Evolutionary conservation across 768 basidiomycete species (phyloP).

Genomic region (Lactarius pseudohatsudake): DNA sequence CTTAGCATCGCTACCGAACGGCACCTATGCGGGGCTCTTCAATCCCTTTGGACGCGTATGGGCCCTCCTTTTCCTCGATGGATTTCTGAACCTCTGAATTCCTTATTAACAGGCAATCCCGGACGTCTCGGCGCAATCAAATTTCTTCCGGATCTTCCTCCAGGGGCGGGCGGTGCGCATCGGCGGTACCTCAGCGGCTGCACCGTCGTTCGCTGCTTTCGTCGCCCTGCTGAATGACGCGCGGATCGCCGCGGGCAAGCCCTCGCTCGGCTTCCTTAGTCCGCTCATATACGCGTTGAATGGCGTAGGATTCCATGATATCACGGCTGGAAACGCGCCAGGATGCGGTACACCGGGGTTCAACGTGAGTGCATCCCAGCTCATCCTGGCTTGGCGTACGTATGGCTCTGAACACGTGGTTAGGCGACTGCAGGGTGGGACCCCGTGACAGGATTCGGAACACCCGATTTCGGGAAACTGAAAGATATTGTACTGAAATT

Average conservation of each 20-base stretch:
- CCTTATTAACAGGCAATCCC: conserved; percentile 46
- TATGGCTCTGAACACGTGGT: background rate
- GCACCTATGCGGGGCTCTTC: conserved; percentile 54
- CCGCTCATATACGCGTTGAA: conserved; percentile 55
- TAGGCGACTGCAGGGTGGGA: conserved; percentile 61
- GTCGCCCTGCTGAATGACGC: conserved; percentile 51
- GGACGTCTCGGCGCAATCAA: conserved; percentile 58
- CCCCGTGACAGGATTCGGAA: conserved; percentile 55
- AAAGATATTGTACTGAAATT: conserved; percentile 37
- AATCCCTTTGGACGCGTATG: conserved; percentile 54
- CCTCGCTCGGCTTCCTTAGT: conserved; percentile 65
- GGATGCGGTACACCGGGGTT: conserved; percentile 67
- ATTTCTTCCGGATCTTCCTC: conserved; percentile 46
- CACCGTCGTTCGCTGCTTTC: conserved; percentile 59
- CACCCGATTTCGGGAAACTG: conserved; percentile 51
- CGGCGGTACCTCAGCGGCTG: conserved; percentile 58
- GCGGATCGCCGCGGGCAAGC: conserved; percentile 43
- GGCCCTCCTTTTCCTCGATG: conserved; percentile 23
- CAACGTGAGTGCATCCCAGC: conserved; percentile 45
- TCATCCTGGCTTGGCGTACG: background rate
- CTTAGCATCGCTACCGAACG: conserved; percentile 44
- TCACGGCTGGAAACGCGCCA: conserved; percentile 48
- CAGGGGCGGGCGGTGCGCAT: conserved; percentile 38
- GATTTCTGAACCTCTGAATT: background rate
- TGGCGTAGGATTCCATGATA: conserved; percentile 51